A percentile compares a stretch with the other conserved stretches of the same genome.
Evolutionary conservation across 2,329 filamentous ascomycete species (phyloP).

Genomic region (Colletotrichum eremochloae): DNA sequence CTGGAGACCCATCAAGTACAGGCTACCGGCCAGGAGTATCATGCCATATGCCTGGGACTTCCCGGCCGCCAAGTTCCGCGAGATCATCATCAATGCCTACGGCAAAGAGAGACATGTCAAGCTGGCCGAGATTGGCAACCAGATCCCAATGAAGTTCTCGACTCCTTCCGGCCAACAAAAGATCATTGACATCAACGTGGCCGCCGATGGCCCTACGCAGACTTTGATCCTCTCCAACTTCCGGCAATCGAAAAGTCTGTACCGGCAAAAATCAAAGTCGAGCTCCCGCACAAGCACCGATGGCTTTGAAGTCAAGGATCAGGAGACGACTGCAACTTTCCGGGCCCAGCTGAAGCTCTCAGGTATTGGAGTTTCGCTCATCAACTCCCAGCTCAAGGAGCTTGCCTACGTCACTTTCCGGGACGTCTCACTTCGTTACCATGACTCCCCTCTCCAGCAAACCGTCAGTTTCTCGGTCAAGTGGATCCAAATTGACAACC

Average conservation of each 20-base stretch:
- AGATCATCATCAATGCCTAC: constrained; percentile 84
- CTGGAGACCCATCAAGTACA: constrained; percentile 93
- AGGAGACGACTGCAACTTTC: constrained; percentile 90
- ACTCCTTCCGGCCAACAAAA: constrained; percentile 78
- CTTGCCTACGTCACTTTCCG: constrained; percentile 93
- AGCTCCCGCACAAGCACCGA: constrained; percentile 67
- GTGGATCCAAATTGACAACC: constrained; percentile 99
- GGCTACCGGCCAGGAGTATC: constrained; percentile 92
- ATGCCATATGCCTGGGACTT: constrained; percentile 99
- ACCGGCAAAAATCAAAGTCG: constrained; percentile 71
- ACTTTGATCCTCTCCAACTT: constrained; percentile 95
- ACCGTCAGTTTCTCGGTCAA: constrained; percentile 92
- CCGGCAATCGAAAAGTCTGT: constrained; percentile 91
- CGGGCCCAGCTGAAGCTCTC: constrained; percentile 89
- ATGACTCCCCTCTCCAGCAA: constrained; percentile 93
- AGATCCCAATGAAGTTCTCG: constrained; percentile 92
- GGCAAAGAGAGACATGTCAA: constrained; percentile 92
- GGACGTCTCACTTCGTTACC: constrained; percentile 91
- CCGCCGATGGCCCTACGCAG: constrained; percentile 94
- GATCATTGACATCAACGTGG: constrained; percentile 96
- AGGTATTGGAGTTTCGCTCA: constrained; percentile 91
- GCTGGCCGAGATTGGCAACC: constrained; percentile 94
- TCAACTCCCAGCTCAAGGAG: constrained; percentile 93
- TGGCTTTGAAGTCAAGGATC: constrained; percentile 94
- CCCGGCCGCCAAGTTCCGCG: constrained; percentile 95